Conservation (phyloP, 2,329 filamentous ascomycete species). For the Chaetothyriales sp. region DNA sequence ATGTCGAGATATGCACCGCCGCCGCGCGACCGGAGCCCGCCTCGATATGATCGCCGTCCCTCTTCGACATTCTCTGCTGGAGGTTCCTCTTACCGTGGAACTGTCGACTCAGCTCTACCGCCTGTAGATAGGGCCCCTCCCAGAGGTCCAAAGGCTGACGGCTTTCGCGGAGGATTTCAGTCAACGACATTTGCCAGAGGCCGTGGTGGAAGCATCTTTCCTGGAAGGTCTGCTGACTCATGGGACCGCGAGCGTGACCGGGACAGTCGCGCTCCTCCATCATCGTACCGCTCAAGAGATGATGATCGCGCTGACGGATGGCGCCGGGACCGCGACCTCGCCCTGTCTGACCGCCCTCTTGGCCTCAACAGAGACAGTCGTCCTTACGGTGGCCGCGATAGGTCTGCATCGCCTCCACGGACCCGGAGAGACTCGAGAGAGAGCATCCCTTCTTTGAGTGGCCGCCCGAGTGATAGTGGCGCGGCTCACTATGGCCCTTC, state of each 20-base stretch:
- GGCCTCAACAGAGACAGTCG: slow-evolving; percentile 25
- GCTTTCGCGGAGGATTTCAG: slow-evolving; percentile 35
- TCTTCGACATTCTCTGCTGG: slow-evolving; percentile 44
- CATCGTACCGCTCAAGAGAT: slow-evolving; percentile 25
- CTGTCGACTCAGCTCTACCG: slow-evolving; percentile 46
- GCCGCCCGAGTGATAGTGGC: slow-evolving; percentile 24
- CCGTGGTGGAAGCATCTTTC: slow-evolving; percentile 47
- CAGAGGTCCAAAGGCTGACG: slow-evolving; percentile 68
- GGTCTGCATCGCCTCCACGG: slow-evolving; percentile 29
- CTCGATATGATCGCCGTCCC: slow-evolving; percentile 58
- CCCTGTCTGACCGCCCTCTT: slow-evolving; percentile 24
- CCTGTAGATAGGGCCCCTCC: slow-evolving; percentile 54
- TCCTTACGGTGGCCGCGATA: slow-evolving; percentile 30
- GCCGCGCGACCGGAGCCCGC: slow-evolving; percentile 50
- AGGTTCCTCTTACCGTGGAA: slow-evolving; percentile 33
- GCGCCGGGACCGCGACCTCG: slow-evolving; percentile 33
- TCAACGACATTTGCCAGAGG: slow-evolving; percentile 21
- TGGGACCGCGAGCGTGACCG: slow-evolving; percentile 30
- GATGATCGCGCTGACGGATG: slow-evolving; percentile 29
- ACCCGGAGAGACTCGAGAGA: slow-evolving; percentile 32
- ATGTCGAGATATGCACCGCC: slow-evolving; percentile 37
- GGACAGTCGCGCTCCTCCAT: slow-evolving; percentile 26
- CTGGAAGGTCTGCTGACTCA: slow-evolving; percentile 38
- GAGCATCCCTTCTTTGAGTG: slow-evolving; percentile 26
- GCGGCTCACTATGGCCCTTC: slow-evolving; percentile 22